A percentile compares a stretch with the other conserved stretches of the same genome.
Evolutionary conservation across 768 basidiomycete species (phyloP).

Genomic region (Tylopilus balloui): DNA sequence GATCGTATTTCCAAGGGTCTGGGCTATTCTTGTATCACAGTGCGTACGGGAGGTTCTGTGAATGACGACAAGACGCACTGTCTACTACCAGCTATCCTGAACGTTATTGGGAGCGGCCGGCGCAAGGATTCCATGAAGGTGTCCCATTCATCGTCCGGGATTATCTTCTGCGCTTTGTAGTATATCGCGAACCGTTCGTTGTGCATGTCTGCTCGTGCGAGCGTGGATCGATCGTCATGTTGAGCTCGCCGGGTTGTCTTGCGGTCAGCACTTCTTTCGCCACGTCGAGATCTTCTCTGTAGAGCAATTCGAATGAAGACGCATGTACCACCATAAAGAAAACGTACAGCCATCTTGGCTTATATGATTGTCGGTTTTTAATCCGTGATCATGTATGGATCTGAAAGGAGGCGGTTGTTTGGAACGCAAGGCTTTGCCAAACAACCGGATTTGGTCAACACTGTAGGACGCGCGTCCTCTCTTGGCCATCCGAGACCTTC

Average conservation of each 20-base stretch:
- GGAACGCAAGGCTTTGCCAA: conserved; percentile 31
- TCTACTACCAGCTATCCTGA: conserved; percentile 85
- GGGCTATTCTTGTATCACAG: conserved; percentile 47
- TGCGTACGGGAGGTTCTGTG: neutral
- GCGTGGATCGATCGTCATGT: conserved; percentile 44
- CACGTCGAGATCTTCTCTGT: conserved; percentile 19
- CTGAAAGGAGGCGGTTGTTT: conserved; percentile 22
- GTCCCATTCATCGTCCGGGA: conserved; percentile 79
- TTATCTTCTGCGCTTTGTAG: conserved; percentile 71
- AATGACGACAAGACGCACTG: conserved; percentile 46
- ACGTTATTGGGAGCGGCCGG: conserved; percentile 84
- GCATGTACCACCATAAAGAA: neutral
- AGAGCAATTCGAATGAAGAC: neutral
- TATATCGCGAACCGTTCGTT: conserved; percentile 66
- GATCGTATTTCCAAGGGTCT: conserved; percentile 77
- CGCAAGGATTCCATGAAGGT: conserved; percentile 60
- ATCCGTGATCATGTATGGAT: neutral
- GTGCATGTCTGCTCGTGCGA: conserved; percentile 61
- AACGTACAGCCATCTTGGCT: conserved; percentile 21
- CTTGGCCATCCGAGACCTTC: conserved; percentile 2
- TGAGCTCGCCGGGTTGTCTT: conserved; percentile 12
- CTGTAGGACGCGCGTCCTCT: conserved; percentile 32
- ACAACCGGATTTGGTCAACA: conserved; percentile 25
- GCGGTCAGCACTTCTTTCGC: conserved; percentile 10
- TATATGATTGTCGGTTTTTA: neutral